Base-by-base conservation (phyloP, 2,329 filamentous ascomycete genomes). In the Aspergillus latus region DNA sequence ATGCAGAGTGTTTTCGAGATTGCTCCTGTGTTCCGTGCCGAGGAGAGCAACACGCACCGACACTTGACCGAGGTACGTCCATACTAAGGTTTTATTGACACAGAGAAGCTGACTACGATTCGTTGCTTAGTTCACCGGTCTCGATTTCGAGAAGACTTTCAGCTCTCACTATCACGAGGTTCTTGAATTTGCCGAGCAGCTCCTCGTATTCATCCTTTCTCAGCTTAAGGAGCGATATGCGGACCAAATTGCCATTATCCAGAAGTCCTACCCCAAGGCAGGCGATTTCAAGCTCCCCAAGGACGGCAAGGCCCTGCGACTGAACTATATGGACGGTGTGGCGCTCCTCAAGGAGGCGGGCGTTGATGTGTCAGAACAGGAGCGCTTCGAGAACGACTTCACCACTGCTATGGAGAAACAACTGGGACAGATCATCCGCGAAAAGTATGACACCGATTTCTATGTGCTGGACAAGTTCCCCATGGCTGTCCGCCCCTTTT, bases 391-490 rank as follows among this genome's bases (percentile, higher is more conserved):
- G 59, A 79, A 78, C 50, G 77, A 79, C 59, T 69, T 79, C 60
- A 71, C 69, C 54, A 80, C 78, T 7, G 72, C 77, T 6, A 78
- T 79, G 73, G 78, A 80, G 67, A 80, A 74, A 78, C 89, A 88
- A n/a, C 86, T 97, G 7, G 94, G 94, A 56, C 87, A 86, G 28
- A 82, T 97, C 47, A 85, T 97, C 63, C 88, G 90, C 56, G 83
- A 90, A 66, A 97, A 96, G 78, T 96, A 88, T 82, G 84, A 88
- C 71, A 94, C 92, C 58, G 94, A 99, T 78, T 97, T 97, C 79
- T 97, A 96, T 78, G 88, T 95, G 21, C 84, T 99, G 60, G 93
- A 97, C 80, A 94, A 97, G 77, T 99, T 96, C 82, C 94, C 94
- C 44, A 86, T 94, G 74, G 80, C 82, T 37, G 90, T 94, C 16